These are phyloP conservation scores for Boletus mariae DNA, from an alignment of 1,284 basidiomycete species.

Conservation along the genomic window DNA sequence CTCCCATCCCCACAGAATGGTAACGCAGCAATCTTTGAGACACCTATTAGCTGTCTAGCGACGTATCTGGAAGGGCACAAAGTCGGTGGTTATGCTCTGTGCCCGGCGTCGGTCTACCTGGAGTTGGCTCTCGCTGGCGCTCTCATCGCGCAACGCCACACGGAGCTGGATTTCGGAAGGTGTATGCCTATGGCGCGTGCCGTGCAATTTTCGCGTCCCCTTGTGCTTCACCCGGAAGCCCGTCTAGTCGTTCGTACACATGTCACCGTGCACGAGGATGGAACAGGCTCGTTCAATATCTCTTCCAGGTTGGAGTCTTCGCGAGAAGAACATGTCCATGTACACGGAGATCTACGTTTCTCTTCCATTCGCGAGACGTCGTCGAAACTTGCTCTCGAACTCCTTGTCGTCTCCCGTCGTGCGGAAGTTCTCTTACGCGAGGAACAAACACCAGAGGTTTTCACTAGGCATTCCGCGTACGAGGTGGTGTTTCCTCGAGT, in stretches of 20 bases:
- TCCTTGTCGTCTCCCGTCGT: conserved; percentile 37
- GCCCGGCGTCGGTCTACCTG: conserved; percentile 66
- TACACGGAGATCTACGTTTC: conserved; percentile 44
- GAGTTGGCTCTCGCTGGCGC: conserved; percentile 52
- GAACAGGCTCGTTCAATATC: conserved; percentile 45
- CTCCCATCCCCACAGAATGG: conserved; percentile 40
- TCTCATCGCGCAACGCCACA: conserved; percentile 34
- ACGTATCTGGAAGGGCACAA: conserved; percentile 53
- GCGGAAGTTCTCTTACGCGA: conserved; percentile 31
- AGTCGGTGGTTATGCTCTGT: conserved; percentile 56
- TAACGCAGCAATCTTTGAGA: conserved; percentile 49
- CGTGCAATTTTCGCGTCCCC: conserved; percentile 49
- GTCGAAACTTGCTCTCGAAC: conserved; percentile 39
- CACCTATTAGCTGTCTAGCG: conserved; percentile 43
- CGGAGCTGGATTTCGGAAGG: conserved; percentile 30
- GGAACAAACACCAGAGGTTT: conserved; percentile 39
- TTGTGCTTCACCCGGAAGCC: conserved; percentile 43
- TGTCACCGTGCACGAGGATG: conserved; percentile 37
- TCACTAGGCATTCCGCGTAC: conserved; percentile 57
- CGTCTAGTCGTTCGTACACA: conserved; percentile 39
- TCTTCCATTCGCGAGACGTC: conserved; percentile 31
- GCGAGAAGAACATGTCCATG: conserved; percentile 42
- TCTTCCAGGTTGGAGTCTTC: conserved; percentile 35
- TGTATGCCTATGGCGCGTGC: conserved; percentile 40
- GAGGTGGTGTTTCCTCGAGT: conserved; percentile 64